These are phyloP conservation scores for Penicillium cinerascens DNA, from an alignment of 495 filamentous ascomycete genomes.

Conservation along the genomic window DNA sequence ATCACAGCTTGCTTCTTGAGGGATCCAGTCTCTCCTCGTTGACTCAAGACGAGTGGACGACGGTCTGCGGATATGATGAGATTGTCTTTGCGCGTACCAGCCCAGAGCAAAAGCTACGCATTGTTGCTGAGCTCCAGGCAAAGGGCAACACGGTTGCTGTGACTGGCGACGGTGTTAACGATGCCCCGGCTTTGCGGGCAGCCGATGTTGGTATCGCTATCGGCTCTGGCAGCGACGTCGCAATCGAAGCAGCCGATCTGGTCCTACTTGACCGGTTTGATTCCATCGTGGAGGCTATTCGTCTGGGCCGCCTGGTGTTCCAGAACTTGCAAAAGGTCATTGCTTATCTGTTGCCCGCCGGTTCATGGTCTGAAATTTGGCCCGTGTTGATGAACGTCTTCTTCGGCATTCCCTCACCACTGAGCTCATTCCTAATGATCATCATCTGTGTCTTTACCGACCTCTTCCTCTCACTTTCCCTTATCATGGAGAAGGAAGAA, in stretches of 20 bases:
- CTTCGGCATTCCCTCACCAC: constrained; percentile 65
- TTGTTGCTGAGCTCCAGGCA: constrained; percentile 63
- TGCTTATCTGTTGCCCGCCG: constrained; percentile 59
- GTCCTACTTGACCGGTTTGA: constrained; percentile 73
- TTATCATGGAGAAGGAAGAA: constrained; percentile 69
- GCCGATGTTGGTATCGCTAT: constrained; percentile 68
- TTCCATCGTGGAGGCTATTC: constrained; percentile 64
- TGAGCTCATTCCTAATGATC: constrained; percentile 70
- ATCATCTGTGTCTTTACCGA: constrained; percentile 68
- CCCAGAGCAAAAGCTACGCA: constrained; percentile 73
- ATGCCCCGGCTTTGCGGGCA: constrained; percentile 61
- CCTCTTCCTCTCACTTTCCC: constrained; percentile 54
- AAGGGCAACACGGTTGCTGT: constrained; percentile 69
- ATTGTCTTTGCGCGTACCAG: constrained; percentile 72
- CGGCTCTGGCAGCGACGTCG: constrained; percentile 55
- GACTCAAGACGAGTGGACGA: constrained; percentile 55
- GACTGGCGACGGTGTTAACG: constrained; percentile 69
- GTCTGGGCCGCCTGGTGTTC: constrained; percentile 53
- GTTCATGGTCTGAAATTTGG: constrained; percentile 71
- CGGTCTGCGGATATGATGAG: constrained; percentile 55
- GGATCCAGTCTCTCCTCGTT: constrained; percentile 57
- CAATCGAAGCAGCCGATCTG: constrained; percentile 82
- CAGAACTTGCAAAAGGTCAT: constrained; percentile 61
- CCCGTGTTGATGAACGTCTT: constrained; percentile 68
- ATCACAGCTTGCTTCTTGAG: constrained; percentile 35